Base-by-base conservation (phyloP, 2,329 filamentous ascomycete genomes). In the Penicillium sclerotiorum region DNA sequence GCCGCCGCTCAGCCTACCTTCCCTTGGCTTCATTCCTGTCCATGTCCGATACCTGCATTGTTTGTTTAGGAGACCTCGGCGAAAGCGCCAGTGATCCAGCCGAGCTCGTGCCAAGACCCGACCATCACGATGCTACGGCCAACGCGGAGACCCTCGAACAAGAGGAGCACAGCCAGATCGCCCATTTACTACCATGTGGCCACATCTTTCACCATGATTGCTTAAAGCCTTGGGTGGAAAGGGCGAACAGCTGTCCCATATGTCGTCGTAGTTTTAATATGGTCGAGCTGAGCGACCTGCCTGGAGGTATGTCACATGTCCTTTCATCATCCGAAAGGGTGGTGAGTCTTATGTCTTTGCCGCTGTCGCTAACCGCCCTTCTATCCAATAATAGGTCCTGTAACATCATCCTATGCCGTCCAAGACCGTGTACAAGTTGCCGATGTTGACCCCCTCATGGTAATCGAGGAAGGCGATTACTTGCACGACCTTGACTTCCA, bases 181-280 rank as follows among this genome's bases (percentile, higher is more conserved):
- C 83, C 51, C 82, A 85, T 64, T 66, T 87, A 22, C 68, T 85
- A 52, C 87, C 90, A 39, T 99, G 94, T 73, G 89, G 90, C 50
- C 95, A 99, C 77, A 83, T 92, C 61, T 80, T 99, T 61, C 94
- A 99, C 75, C 87, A 99, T 75, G 85, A 88, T 45, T 99, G 94
- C 72, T 81, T 99, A 60, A 88, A 88, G 62, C 90, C 91, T 61
- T 99, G 94, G 94, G 90, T 93, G 38, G 90, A 95, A 73, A 88
- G 95, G 71, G 93, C 94, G 57, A 99, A 97, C 74, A 96, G 92
- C 69, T 99, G 94, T 72, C 94, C 94, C 38, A 96, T 99, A 71
- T 99, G 94, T 74, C 89, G 94, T 60, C 88, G 90, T 63, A 85
- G 82, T 56, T 97, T 99, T 77, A 93, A 97, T 73, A 77, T 87